Base-by-base conservation (phyloP, 176 grass and related monocot species). In the Panicum miliaceum region DNA sequence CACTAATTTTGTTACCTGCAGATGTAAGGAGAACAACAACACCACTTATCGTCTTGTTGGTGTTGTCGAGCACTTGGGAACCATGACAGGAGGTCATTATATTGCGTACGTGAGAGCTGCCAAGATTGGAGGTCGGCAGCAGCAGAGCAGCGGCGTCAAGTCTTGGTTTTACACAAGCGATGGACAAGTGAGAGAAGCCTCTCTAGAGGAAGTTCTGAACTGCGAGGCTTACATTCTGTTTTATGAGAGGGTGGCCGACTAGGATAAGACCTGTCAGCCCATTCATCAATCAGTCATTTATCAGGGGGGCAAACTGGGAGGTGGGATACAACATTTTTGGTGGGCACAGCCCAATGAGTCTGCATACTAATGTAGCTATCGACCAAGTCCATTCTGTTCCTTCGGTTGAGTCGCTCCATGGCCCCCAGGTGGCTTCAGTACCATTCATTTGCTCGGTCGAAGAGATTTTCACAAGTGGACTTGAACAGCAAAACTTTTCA, bases 81-180 rank as follows among this genome's bases (percentile, higher is more conserved):
- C 64, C 86, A 90, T 94, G 93, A 62, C 81, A 52, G 59, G 64
- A 7, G 96, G 93, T 23, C 96, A 99, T 82, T 99, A 99, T 59
- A 82, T 96, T 19, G 93, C 96, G 1, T 92, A 92, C 7, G 73
- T 91, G 47, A 94, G 93, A 89, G 82, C 89, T 62, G 43, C 67
- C 67, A 90, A 84, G 80, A 90, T 90, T 20, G 80, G 75, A 11
- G 82, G 79, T 26, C 86, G 68, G 59, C 73, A 81, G 47, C 81
- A 82, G 42, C 81, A 77, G 76, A 75, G 57, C 16, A 41, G 13
- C 11, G 35, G 25, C 41, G 81, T 75, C 11, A 73, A 89, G 16
- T 92, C 85, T 6, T 92, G 90, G 93, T 94, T 90, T 81, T 92
- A 94, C 7, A 88, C 88, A 29, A 92, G 90, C 3, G 93, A 94